Evolutionary conservation across 495 filamentous ascomycete genomes (phyloP).

Genomic region (Pyrenopolyporus hunteri): DNA sequence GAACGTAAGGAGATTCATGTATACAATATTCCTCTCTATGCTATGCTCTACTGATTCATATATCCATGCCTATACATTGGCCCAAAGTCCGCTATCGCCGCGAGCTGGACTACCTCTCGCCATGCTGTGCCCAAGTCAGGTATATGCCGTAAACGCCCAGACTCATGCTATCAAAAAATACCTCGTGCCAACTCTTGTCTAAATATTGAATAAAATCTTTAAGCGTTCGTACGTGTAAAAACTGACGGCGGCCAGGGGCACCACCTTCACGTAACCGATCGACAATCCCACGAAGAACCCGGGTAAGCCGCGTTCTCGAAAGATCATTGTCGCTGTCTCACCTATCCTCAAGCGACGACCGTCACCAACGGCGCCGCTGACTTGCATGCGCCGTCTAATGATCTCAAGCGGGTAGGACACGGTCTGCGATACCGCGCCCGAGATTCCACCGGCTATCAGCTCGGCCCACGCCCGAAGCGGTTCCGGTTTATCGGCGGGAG

Average conservation of each 20-base stretch:
- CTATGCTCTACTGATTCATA: conserved; percentile 5
- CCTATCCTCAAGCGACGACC: conserved; percentile 75
- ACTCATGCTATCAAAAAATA: conserved; percentile 24
- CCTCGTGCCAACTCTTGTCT: conserved; percentile 35
- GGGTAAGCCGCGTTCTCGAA: conserved; percentile 71
- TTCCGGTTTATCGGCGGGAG: conserved; percentile 61
- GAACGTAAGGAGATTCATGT: not conserved
- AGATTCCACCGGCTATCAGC: conserved; percentile 79
- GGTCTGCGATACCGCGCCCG: conserved; percentile 88
- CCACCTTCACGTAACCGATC: conserved; percentile 93
- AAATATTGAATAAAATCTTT: conserved; percentile 77
- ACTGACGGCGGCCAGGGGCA: conserved; percentile 86
- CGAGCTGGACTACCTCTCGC: conserved; percentile 7
- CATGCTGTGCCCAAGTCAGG: conserved; percentile 21
- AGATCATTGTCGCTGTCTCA: conserved; percentile 79
- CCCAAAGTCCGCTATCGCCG: conserved; percentile 1
- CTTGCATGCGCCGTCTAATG: conserved; percentile 91
- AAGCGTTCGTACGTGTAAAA: conserved; percentile 80
- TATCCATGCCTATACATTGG: conserved; percentile 5
- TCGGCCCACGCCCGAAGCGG: conserved; percentile 82
- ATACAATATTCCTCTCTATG: conserved; percentile 21
- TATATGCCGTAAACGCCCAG: conserved; percentile 33
- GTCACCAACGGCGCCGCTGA: conserved; percentile 91
- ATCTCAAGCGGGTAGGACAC: conserved; percentile 93
- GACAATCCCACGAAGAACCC: conserved; percentile 93